Conservation (phyloP, 2,329 filamentous ascomycete species). For the Dactylellina haptotyla region DNA sequence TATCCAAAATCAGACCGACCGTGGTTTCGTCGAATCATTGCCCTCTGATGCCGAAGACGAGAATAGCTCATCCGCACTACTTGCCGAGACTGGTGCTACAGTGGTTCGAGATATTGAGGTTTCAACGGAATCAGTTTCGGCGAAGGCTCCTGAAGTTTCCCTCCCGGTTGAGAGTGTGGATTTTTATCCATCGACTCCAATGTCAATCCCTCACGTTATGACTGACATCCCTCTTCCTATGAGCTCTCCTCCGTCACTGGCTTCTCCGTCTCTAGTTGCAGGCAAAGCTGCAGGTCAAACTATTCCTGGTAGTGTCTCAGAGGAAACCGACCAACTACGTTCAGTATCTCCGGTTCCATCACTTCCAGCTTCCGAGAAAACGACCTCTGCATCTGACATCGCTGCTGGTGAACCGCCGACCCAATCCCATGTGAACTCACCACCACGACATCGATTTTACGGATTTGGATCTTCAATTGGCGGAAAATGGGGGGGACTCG, state of each 20-base stretch:
- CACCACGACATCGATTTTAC: slow-evolving; percentile 19
- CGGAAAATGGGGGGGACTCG: slow-evolving; percentile 32
- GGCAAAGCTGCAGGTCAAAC: slow-evolving; percentile 1
- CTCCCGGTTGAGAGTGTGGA: slow-evolving; percentile 2
- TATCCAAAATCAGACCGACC: not conserved
- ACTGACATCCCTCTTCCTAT: slow-evolving; percentile 36
- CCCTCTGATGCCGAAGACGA: slow-evolving; percentile 35
- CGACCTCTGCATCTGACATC: slow-evolving; percentile 1
- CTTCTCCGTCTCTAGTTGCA: not conserved
- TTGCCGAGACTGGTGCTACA: not conserved
- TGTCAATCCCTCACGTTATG: not conserved
- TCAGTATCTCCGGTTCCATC: slow-evolving; percentile 8
- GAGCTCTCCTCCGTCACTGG: slow-evolving; percentile 27
- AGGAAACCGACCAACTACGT: not conserved
- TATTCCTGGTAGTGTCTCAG: not conserved
- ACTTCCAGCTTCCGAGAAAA: slow-evolving; percentile 1
- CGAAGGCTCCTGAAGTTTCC: slow-evolving; percentile 19
- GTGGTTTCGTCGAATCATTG: slow-evolving; percentile 37
- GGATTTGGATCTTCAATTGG: slow-evolving; percentile 27
- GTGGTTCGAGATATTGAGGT: not conserved
- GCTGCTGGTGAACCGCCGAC: not conserved
- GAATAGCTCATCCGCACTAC: slow-evolving; percentile 2
- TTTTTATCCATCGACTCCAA: not conserved
- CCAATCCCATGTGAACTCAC: not conserved
- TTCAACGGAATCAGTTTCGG: not conserved